These are phyloP conservation scores for Alternaria novae-zelandiae DNA, from an alignment of 2,329 filamentous ascomycete genomes.

Conservation along the genomic window DNA sequence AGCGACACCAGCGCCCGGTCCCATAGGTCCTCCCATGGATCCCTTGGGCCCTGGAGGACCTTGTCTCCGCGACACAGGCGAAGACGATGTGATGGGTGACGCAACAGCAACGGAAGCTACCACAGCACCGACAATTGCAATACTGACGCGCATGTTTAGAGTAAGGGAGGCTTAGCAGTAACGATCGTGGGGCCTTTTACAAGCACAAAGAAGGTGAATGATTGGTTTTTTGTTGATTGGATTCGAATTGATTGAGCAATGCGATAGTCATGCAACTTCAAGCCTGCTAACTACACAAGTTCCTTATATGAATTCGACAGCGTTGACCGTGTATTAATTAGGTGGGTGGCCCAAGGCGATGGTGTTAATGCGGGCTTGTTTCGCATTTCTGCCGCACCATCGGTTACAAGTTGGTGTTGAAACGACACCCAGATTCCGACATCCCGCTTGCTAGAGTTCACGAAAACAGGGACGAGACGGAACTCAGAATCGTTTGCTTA, in stretches of 20 bases:
- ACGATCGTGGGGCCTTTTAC: slow-evolving; percentile 15
- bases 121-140: slow-evolving; percentile 19
- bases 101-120: slow-evolving; percentile 22
- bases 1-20: slow-evolving; percentile 18
- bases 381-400: slow-evolving; percentile 25
- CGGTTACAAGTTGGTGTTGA: slow-evolving; percentile 22
- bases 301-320: background rate
- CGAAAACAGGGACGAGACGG: background rate
- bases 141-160: slow-evolving; percentile 22
- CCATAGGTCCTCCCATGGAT: slow-evolving; percentile 2
- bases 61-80: slow-evolving; percentile 5
- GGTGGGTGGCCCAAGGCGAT: slow-evolving; percentile 3
- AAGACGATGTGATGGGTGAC: slow-evolving; percentile 22
- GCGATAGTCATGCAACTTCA: background rate
- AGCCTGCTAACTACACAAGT: background rate
- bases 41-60: slow-evolving; percentile 3
- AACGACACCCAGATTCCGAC: slow-evolving; percentile 9
- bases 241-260: background rate
- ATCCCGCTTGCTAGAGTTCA: background rate
- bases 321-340: background rate
- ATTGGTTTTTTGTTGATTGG: background rate
- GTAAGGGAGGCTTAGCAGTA: background rate
- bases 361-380: slow-evolving; percentile 18
- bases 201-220: background rate
- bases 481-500: background rate